Evolutionary conservation across 2,329 filamentous ascomycete genomes (phyloP), one percentile per base, ranked within the genome.

Genomic region (Juglanconis oblonga): DNA sequence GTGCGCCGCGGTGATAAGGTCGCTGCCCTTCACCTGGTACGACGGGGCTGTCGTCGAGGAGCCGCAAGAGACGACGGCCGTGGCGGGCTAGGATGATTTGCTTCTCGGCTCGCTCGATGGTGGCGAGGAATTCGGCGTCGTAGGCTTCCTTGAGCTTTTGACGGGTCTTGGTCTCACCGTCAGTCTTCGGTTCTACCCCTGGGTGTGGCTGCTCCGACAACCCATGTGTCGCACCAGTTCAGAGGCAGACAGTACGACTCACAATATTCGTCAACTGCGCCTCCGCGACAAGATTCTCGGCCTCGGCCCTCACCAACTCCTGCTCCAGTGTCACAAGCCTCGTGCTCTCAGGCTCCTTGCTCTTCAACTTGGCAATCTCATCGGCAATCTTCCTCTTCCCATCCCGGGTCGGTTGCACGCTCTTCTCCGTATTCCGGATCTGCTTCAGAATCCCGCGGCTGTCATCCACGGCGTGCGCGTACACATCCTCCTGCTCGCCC

Each of bases 111-210:
- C 94, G 90, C 80, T 99, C 95, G 68, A 99, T 96, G 24, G 92
- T 91, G 61, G 93, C 92, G 14, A 90, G 86, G 65, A 97, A 91
- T 73, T 98, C 92, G 62, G 90, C 76, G 66, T 93, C 91, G 72
- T 94, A 98, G 31, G 95, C 91, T 76, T 97, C 91, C 78, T 96
- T 97, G 77, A 99, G 83, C 78, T 97, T 98, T 76, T 95, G 90
- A 60, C 95, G 90, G 40, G 95, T 98, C 90, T 95, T 50, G 14
- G 13, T 11, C 24, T 51, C 3, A 5, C 1, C 11, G 63, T 69
- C 29, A 67, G 65, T 44, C 14, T 55, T 9, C 14, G 13, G 13
- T 31, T 14, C 24, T 11, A 13, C 11, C 24, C 24, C 24, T 24
- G 24, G 24, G 24, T 24, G 24, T 24, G 24, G 24, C 24, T 24